A percentile compares a stretch with the other conserved stretches of the same genome.
These are phyloP conservation scores for Isabelozyma gotoi DNA, from an alignment of 805 yeast species.

Conservation along the genomic window DNA sequence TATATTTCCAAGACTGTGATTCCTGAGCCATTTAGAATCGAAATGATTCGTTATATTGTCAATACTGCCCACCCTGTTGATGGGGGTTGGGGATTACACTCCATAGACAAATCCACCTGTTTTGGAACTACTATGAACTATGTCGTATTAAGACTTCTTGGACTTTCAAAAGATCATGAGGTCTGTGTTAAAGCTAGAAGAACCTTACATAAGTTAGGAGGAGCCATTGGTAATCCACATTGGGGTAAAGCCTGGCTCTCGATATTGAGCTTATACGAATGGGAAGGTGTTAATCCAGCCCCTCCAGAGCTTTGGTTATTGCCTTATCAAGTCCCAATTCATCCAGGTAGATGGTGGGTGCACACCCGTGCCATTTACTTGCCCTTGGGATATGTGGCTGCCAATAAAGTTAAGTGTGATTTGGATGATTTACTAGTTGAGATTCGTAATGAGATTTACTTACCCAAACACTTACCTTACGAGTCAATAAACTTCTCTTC, in stretches of 20 bases:
- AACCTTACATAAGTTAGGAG: slow-evolving; percentile 74
- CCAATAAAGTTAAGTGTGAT: slow-evolving; percentile 54
- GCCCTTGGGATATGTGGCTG: slow-evolving; percentile 79
- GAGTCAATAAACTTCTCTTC: slow-evolving; percentile 64
- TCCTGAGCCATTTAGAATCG: slow-evolving; percentile 62
- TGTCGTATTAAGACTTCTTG: slow-evolving; percentile 75
- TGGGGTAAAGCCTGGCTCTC: slow-evolving; percentile 98
- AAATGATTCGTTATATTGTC: slow-evolving; percentile 81
- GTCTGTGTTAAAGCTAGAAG: slow-evolving; percentile 74
- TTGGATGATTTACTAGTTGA: slow-evolving; percentile 62
- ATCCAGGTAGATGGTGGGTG: slow-evolving; percentile 99
- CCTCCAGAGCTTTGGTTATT: slow-evolving; percentile 93
- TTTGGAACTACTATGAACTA: slow-evolving; percentile 93
- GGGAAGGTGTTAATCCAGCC: slow-evolving; percentile 98
- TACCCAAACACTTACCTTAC: slow-evolving; percentile 48
- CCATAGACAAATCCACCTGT: slow-evolving; percentile 89
- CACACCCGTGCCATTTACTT: slow-evolving; percentile 91
- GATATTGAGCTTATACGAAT: slow-evolving; percentile 72
- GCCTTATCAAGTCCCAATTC: slow-evolving; percentile 79
- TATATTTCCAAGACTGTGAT: slow-evolving; percentile 70
- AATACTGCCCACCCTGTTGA: slow-evolving; percentile 95
- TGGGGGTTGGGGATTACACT: slow-evolving; percentile 99
- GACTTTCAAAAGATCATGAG: slow-evolving; percentile 70
- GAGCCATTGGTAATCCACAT: slow-evolving; percentile 88
- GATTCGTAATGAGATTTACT: slow-evolving; percentile 78